Evolutionary conservation across 176 grass and related monocot genomes (phyloP), one percentile per base, ranked within the genome.

Genomic region (Cenchrus fungigraminus): DNA sequence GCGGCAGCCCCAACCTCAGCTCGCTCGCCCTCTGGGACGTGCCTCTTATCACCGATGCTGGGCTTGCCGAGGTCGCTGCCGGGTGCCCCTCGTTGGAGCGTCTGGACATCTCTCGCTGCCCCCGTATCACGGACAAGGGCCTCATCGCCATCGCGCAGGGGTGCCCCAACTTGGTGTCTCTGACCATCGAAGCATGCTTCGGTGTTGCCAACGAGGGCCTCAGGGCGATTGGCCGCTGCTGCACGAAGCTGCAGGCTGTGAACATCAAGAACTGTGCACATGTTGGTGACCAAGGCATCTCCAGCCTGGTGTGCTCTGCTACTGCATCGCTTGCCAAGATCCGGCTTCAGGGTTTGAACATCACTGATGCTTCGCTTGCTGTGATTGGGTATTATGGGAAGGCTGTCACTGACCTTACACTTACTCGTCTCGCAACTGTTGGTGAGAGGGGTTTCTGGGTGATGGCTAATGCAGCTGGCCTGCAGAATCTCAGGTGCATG

Each of bases 391-490:
- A 89, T 78, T 95, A 99, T 25, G 93, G 97, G 62, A 99, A 92
- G 84, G 71, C 87, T 43, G 67, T 99, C 61, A 86, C 90, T 9
- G 90, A 99, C 51, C 83, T 99, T 76, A 80, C 84, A 28, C 89
- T 99, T 19, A 64, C 79, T 50, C 78, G 88, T 62, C 93, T 99
- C 8, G 51, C 89, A 49, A 74, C 60, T 1, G 91, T 99, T 9
- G 87, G 80, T 0, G 97, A 99, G 88, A 99, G 90, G 76, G 97
- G 97, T 0, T 99, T 94, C 37, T 99, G 94, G 97, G 94, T 99
- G 77, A 99, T 99, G 97, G 94, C 91, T 31, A 99, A 97, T 84
- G 88, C 94, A 64, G 76, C 90, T 32, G 97, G 97, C 31, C 84
- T 99, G 85, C 94, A 94, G 75, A 99, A 97, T 9, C 72, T 99